A percentile compares a stretch with the other conserved stretches of the same genome.
Evolutionary conservation across 2,329 filamentous ascomycete species (phyloP).

Genomic region (Arthroderma sp.): DNA sequence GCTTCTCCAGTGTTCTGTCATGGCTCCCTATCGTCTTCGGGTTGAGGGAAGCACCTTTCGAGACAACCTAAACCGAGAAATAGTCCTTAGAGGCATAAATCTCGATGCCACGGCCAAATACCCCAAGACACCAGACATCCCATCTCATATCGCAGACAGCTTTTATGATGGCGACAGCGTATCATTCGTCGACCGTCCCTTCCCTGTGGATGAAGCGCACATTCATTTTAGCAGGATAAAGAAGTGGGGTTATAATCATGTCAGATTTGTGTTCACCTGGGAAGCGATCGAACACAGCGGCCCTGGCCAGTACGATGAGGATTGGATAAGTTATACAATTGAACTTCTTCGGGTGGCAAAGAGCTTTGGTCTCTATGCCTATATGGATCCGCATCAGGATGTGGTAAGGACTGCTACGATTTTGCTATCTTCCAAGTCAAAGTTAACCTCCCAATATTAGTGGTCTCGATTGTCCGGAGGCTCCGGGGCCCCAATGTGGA

Average conservation of each 20-base stretch:
- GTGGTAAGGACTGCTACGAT: constrained; percentile 41
- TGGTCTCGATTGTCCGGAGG: constrained; percentile 93
- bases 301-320: constrained; percentile 84
- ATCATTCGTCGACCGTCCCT: constrained; percentile 77
- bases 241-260: constrained; percentile 88
- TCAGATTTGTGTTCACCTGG: constrained; percentile 96
- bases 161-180: constrained; percentile 93
- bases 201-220: constrained; percentile 68
- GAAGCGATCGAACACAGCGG: constrained; percentile 93
- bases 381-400: constrained; percentile 98
- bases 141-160: constrained; percentile 60
- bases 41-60: constrained; percentile 80
- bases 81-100: constrained; percentile 87
- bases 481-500: constrained; percentile 96
- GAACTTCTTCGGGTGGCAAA: constrained; percentile 71
- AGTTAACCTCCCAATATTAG: constrained; percentile 27
- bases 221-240: constrained; percentile 75
- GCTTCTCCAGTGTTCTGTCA: constrained; percentile 23
- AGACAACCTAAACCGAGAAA: constrained; percentile 67
- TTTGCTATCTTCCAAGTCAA: neutral
- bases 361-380: constrained; percentile 84
- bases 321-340: constrained; percentile 85
- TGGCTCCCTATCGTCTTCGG: constrained; percentile 62
- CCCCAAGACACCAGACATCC: constrained; percentile 65
- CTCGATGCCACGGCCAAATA: constrained; percentile 83